phyloP scores from a whole-genome alignment of 495 filamentous ascomycete genomes.

The Pyrenopolyporus hunteri region DNA sequence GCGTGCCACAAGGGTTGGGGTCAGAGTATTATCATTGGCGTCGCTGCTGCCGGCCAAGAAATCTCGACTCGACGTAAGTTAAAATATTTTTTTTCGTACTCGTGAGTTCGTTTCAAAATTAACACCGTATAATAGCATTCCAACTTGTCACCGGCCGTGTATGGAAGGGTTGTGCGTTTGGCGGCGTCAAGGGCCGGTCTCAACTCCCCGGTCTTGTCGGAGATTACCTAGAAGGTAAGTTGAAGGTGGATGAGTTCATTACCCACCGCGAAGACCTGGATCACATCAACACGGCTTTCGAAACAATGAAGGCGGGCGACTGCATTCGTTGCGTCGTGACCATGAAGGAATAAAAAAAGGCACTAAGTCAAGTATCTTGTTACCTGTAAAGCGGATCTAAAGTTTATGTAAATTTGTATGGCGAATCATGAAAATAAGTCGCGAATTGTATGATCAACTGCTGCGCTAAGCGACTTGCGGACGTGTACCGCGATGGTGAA shows the following conservation, averaged over 20 bases:
- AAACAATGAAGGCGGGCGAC: slow-evolving; percentile 93
- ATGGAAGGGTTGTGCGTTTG: slow-evolving; percentile 98
- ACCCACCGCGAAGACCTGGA: slow-evolving; percentile 85
- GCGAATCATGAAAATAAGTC: slow-evolving; percentile 29
- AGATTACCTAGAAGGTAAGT: slow-evolving; percentile 85
- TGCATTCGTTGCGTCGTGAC: slow-evolving; percentile 86
- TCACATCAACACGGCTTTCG: slow-evolving; percentile 87
- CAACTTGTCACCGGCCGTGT: slow-evolving; percentile 97
- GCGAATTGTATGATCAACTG: slow-evolving; percentile 13
- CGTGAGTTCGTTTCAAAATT: slow-evolving; percentile 17
- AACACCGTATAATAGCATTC: slow-evolving; percentile 71
- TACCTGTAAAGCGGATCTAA: slow-evolving; percentile 5
- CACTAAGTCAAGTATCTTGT: slow-evolving; percentile 1
- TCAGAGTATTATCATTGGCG: slow-evolving; percentile 96
- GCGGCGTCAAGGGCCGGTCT: slow-evolving; percentile 94
- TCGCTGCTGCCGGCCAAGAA: slow-evolving; percentile 96
- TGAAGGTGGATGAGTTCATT: slow-evolving; percentile 99
- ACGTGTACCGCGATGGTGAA: not conserved
- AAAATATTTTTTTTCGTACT: not conserved
- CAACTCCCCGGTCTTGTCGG: slow-evolving; percentile 88
- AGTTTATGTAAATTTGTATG: slow-evolving; percentile 7
- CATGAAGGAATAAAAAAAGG: slow-evolving; percentile 53
- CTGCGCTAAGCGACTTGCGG: not conserved
- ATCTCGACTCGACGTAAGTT: slow-evolving; percentile 92
- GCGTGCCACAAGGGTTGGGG: slow-evolving; percentile 99